A percentile compares a stretch with the other conserved stretches of the same genome.
Conservation (phyloP, 257 asterid genomes). For the Capsicum rhomboideum region DNA sequence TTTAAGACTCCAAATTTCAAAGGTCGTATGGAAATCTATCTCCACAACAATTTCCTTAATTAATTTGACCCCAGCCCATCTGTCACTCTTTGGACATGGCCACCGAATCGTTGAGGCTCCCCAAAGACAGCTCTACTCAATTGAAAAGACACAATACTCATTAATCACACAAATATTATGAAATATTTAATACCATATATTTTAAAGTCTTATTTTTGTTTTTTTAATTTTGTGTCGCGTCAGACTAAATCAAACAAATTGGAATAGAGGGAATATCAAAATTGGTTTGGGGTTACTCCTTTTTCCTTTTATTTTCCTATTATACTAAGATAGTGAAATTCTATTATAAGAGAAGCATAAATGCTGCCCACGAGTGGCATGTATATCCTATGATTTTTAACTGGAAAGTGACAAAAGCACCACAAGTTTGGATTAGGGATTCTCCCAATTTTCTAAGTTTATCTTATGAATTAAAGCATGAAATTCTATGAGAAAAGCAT, state of each 20-base stretch:
- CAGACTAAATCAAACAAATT: background rate
- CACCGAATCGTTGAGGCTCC: too few species aligned
- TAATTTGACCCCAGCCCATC: too few species aligned
- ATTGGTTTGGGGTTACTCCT: background rate
- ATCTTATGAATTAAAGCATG: background rate
- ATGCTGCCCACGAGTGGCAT: conserved; percentile 21
- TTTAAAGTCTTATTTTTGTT: too few species aligned
- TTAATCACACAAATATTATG: too few species aligned
- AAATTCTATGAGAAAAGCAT: background rate
- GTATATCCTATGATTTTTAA: conserved; percentile 10
- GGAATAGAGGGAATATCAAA: background rate
- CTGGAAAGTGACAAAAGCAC: conserved; percentile 1
- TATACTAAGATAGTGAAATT: background rate
- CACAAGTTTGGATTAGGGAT: conserved; percentile 1
- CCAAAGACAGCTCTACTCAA: too few species aligned
- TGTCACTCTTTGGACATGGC: too few species aligned
- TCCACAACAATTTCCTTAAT: too few species aligned
- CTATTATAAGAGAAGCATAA: conserved; percentile 18
- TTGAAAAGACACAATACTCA: too few species aligned
- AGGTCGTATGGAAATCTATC: too few species aligned
- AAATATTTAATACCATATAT: too few species aligned
- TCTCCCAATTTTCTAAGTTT: background rate
- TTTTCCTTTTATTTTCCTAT: background rate
- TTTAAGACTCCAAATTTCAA: too few species aligned
- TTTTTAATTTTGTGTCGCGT: too few species aligned